Percentiles rank a stretch among this genome's conserved stretches.
Conservation (phyloP, 768 basidiomycete genomes). For the Mycena indigotica region DNA sequence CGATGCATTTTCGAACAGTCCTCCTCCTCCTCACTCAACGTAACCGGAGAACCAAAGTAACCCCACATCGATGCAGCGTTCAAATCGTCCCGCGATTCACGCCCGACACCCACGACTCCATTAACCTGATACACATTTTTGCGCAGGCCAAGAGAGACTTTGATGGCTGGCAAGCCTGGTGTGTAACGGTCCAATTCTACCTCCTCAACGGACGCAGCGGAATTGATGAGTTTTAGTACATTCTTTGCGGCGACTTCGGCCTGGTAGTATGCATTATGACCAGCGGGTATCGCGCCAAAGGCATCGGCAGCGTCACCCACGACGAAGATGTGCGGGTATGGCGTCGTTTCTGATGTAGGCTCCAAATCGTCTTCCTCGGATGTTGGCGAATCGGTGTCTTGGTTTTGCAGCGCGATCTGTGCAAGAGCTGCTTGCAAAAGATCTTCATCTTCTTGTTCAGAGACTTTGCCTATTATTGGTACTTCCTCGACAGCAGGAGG, state of each 20-base stretch:
- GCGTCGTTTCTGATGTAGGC: slow-evolving; percentile 23
- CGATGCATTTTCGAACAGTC: slow-evolving; percentile 34
- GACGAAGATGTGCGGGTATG: slow-evolving; percentile 60
- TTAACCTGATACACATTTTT: slow-evolving; percentile 50
- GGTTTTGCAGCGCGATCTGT: slow-evolving; percentile 24
- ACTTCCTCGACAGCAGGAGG: not conserved
- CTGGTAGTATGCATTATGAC: slow-evolving; percentile 58
- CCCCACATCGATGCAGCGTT: slow-evolving; percentile 51
- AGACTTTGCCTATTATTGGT: not conserved
- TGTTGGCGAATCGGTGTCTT: not conserved
- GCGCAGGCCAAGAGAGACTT: slow-evolving; percentile 61
- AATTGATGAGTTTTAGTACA: slow-evolving; percentile 47
- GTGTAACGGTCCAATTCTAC: slow-evolving; percentile 31
- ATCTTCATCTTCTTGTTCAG: not conserved
- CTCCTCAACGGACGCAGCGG: slow-evolving; percentile 6
- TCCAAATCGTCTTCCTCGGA: slow-evolving; percentile 7
- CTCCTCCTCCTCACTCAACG: slow-evolving; percentile 36
- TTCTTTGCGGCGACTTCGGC: slow-evolving; percentile 58
- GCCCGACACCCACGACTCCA: slow-evolving; percentile 45
- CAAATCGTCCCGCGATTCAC: slow-evolving; percentile 50
- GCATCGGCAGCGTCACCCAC: slow-evolving; percentile 67
- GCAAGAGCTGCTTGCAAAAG: slow-evolving; percentile 25
- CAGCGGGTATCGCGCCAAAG: slow-evolving; percentile 64
- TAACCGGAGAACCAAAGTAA: slow-evolving; percentile 39
- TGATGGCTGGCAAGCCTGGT: slow-evolving; percentile 56